phyloP scores from a whole-genome alignment of 257 asterid species.

The Nemophila menziesii region DNA sequence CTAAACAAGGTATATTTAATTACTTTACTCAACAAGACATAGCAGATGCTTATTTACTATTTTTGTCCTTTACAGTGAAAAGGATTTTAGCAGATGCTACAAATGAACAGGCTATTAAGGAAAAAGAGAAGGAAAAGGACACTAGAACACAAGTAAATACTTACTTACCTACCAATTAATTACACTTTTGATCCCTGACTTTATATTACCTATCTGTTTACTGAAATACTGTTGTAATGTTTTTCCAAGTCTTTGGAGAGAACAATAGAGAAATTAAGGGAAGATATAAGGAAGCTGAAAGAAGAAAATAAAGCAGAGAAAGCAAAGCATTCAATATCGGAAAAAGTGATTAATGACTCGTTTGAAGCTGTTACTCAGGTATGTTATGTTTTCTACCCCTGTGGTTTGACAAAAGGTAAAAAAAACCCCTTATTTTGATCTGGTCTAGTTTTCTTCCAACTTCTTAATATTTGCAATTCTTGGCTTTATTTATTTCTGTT shows the following conservation, averaged over 20 bases:
- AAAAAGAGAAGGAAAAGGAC: slow-evolving; percentile 50
- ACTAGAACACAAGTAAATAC: slow-evolving; percentile 55
- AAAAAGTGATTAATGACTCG: slow-evolving; percentile 36
- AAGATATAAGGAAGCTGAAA: slow-evolving; percentile 44
- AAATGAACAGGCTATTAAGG: slow-evolving; percentile 40
- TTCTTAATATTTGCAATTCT: not conserved
- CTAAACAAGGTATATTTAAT: slow-evolving; percentile 32
- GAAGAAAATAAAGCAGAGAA: slow-evolving; percentile 48
- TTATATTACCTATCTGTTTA: not conserved
- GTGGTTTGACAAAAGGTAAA: not conserved
- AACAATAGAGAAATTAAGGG: slow-evolving; percentile 49
- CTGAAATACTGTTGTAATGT: slow-evolving; percentile 2
- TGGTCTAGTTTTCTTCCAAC: not conserved
- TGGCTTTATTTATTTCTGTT: slow-evolving; percentile 1
- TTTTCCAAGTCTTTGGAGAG: slow-evolving; percentile 35
- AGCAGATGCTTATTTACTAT: not conserved
- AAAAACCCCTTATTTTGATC: not conserved
- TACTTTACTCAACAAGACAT: not conserved
- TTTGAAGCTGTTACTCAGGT: slow-evolving; percentile 28
- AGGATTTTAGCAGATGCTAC: slow-evolving; percentile 38
- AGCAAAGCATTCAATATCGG: slow-evolving; percentile 25
- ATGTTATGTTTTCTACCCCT: not conserved
- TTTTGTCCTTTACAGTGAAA: slow-evolving; percentile 19
- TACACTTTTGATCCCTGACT: not conserved
- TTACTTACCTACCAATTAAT: too few relatives aligned